Base-by-base conservation (phyloP, 148 eudicot genomes). In the Agrostemma githago region DNA sequence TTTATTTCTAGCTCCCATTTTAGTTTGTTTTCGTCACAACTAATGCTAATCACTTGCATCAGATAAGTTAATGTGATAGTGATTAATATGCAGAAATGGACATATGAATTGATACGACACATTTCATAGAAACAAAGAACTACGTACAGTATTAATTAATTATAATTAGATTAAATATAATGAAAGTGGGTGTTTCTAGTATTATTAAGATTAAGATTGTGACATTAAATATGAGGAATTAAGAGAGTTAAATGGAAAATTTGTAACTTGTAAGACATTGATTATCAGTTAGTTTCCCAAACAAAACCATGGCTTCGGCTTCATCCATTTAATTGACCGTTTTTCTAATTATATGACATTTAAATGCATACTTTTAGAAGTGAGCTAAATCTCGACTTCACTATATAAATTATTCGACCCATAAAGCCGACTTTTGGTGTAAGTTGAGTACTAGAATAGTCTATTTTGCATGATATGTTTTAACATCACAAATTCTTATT, bases 1-100 rank as follows among this genome's bases (percentile, higher is more conserved):
- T 37, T 11, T 9, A 76, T 65, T 11, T 41, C 16, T 15, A 38
- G 39, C 15, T 59, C 68, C 76, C 68, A 67, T 39, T 58, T 51
- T 40, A 53, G 34, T 6, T 65, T 12, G 20, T 39, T 12, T 11
- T 39, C 17, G 40, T 40, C 68, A 38, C 40, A 65, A 0, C 41
- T 39, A 3, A 14, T 38, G 44, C 44, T 39, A 39, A 6, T 37
- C 15, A 8, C 68, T 15, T 65, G 48, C 19, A 39, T 37, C 4
- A 37, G 0, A 65, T 8, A 38, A 39, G 46, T 39, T 44, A 11
- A 16, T 38, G 46, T 5, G 40, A 65, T 65, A 41, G 19, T 10
- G 5, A 65, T 14, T 15, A 65, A 65, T 65, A 65, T 40, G 40
- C 14, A 5, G 15, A 65, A 15, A 39, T 65, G 19, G 40, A 65